phyloP scores from a whole-genome alignment of 352 stramenopile genomes.

The Pythium coloratum region DNA sequence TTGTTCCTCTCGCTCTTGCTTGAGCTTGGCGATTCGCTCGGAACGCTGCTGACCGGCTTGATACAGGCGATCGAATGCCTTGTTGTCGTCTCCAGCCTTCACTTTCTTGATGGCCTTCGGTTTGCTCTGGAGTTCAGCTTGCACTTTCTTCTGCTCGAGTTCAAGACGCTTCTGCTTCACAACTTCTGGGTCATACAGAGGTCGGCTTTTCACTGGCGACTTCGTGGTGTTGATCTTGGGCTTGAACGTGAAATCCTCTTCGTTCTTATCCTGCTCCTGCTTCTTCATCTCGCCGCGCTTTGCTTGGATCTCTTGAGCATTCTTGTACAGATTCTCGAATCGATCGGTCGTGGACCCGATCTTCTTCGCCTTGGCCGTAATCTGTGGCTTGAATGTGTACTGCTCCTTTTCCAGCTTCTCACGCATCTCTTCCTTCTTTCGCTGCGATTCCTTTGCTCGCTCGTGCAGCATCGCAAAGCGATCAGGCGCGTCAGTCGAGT shows the following conservation, averaged over 20 bases:
- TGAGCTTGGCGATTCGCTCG: conserved; percentile 63
- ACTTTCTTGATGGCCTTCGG: conserved; percentile 60
- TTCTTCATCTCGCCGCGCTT: conserved; percentile 70
- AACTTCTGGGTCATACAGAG: conserved; percentile 71
- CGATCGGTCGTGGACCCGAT: conserved; percentile 40
- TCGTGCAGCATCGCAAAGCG: conserved; percentile 55
- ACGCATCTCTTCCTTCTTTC: conserved; percentile 59
- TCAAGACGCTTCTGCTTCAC: conserved; percentile 69
- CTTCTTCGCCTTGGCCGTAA: conserved; percentile 63
- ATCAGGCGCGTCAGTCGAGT: conserved; percentile 32
- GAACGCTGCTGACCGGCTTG: conserved; percentile 56
- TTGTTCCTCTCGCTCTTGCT: conserved; percentile 65
- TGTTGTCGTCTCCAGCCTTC: conserved; percentile 32
- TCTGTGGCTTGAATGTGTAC: conserved; percentile 69
- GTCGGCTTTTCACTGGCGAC: conserved; percentile 49
- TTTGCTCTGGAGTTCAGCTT: conserved; percentile 60
- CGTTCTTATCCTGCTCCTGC: conserved; percentile 50
- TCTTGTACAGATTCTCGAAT: conserved; percentile 78
- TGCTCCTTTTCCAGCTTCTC: conserved; percentile 49
- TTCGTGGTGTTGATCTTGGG: conserved; percentile 72
- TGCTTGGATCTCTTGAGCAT: conserved; percentile 61
- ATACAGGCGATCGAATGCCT: conserved; percentile 73
- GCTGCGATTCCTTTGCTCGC: conserved; percentile 48
- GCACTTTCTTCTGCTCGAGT: conserved; percentile 72
- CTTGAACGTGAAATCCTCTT: conserved; percentile 73